Evolutionary conservation across 106 monocot species (phyloP).

Genomic region (Chionographis japonica): DNA sequence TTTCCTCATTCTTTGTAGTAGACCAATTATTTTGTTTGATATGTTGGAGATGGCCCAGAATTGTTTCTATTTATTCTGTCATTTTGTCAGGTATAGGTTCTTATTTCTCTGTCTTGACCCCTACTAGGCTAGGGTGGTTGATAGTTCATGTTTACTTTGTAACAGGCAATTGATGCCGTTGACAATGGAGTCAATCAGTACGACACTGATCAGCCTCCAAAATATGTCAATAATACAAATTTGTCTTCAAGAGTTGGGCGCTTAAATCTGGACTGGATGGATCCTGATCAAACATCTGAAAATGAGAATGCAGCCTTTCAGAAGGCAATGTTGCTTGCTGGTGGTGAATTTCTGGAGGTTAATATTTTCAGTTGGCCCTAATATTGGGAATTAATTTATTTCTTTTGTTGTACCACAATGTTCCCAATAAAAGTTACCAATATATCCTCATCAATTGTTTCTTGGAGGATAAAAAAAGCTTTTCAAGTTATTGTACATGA

Average conservation of each 20-base stretch:
- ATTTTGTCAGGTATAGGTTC: too few species aligned
- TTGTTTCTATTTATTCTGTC: too few species aligned
- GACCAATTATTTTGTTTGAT: too few species aligned
- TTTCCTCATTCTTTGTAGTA: too few species aligned
- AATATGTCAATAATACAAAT: slow-evolving; percentile 74
- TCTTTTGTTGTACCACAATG: background rate
- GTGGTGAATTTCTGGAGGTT: slow-evolving; percentile 91
- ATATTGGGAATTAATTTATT: background rate
- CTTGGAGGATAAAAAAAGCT: too few species aligned
- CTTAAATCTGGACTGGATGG: slow-evolving; percentile 87
- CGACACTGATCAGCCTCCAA: slow-evolving; percentile 79
- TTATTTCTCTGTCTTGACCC: too few species aligned
- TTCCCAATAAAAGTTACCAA: background rate
- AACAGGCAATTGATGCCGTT: slow-evolving; percentile 90
- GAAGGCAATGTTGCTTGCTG: slow-evolving; percentile 74
- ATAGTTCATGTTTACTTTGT: slow-evolving; percentile 2
- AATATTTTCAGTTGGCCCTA: background rate
- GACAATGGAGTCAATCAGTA: slow-evolving; percentile 95
- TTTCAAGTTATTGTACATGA: background rate
- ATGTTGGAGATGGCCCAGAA: too few species aligned
- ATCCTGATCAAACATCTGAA: slow-evolving; percentile 84
- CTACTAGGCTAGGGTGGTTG: background rate
- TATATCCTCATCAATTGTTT: background rate
- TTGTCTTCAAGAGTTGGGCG: slow-evolving; percentile 81
- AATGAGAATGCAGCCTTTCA: slow-evolving; percentile 96